Base-by-base conservation (phyloP, 768 basidiomycete genomes). In the Suillus weaverae region DNA sequence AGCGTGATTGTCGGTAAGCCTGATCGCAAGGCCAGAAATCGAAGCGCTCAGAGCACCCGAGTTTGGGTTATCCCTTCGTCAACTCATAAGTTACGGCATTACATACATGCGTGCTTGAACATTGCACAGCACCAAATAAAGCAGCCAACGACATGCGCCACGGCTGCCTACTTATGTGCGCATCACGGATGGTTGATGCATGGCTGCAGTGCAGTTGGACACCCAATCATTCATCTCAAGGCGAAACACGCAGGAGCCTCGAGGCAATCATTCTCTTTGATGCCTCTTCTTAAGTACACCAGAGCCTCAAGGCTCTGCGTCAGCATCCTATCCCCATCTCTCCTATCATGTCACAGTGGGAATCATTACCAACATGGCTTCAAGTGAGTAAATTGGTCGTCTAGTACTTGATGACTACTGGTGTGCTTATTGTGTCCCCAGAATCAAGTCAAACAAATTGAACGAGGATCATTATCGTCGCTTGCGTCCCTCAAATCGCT, bases 321-420 rank as follows among this genome's bases (percentile, higher is more conserved):
- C 32, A 54, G 32, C 20, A 54, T 54, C 51, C 32, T 53, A 20
- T 53, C 18, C 18, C 18, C 32, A 53, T 9, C 51, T 33, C 32
- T 54, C 32, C 53, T 54, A 33, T 54, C 53, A 54, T 54, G 53
- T 54, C 53, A 33, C 53, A 54, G 32, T 54, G 53, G 53, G 32
- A 54, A n/a, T 54, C 53, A 20, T 33, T 54, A n/a, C 53, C 53
- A n/a, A 33, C 53, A 33, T 54, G 53, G 53, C 32, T 54, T 11
- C 53, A 54, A n/a, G 53, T 54, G 32, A 53, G 51, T 33, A 18
- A 32, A 53, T 20, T 6, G 30, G 51, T 20, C 10, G 51, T 53
- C 2, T 32, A n/a, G n/a, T n/a, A 9, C 9, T 11, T 20, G 30
- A 4, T 53, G 18, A 32, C 10, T 53, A 33, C 33, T 33, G 32